Conservation (phyloP, 257 asterid genomes). For the Jaltomata sinuosa region DNA sequence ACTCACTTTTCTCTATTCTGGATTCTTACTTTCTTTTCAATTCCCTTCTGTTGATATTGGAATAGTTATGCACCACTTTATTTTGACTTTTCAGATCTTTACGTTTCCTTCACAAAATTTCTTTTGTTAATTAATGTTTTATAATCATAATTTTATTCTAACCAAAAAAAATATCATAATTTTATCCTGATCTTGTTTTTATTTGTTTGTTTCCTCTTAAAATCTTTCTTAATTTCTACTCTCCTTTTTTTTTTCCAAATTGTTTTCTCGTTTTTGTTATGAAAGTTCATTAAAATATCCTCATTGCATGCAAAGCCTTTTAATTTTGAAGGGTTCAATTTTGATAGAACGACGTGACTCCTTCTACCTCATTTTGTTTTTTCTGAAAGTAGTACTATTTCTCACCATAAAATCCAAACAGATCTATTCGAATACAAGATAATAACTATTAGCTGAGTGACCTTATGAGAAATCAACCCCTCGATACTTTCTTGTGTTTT, state of each 20-base stretch:
- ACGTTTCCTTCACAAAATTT: not conserved
- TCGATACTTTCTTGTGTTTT: too few species aligned
- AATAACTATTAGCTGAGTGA: too few species aligned
- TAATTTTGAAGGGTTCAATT: not conserved
- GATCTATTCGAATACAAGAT: not conserved
- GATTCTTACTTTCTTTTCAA: not conserved
- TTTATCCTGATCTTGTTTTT: not conserved
- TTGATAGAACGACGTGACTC: not conserved
- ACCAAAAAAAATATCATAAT: too few species aligned
- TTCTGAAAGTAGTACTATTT: not conserved
- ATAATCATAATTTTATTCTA: too few species aligned
- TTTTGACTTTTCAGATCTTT: not conserved
- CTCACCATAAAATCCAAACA: not conserved
- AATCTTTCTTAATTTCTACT: not conserved
- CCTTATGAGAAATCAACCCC: too few species aligned
- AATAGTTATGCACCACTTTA: not conserved
- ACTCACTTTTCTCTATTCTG: not conserved
- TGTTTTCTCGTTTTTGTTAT: too few species aligned
- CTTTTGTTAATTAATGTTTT: not conserved
- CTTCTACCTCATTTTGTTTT: not conserved
- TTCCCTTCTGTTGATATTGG: not conserved
- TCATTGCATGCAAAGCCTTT: not conserved
- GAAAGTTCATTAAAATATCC: not conserved
- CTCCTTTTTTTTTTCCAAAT: not conserved
- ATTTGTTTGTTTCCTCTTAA: too few species aligned